Base-by-base conservation (phyloP, 495 filamentous ascomycete genomes). In the Hypoxylon crocopeplum region DNA sequence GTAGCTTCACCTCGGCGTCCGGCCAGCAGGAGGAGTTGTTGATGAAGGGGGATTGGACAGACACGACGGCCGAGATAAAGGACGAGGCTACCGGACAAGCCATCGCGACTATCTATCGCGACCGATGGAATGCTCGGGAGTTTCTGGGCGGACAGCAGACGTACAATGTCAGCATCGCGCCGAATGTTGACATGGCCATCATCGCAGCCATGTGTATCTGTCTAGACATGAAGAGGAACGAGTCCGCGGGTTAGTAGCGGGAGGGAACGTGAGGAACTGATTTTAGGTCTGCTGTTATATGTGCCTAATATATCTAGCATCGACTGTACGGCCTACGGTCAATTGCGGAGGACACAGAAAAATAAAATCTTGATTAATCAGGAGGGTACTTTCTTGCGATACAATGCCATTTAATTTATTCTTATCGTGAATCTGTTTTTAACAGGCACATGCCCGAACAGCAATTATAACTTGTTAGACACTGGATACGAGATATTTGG, bases 191-290 rank as follows among this genome's bases (percentile, higher is more conserved):
- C 49, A 73, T 84, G 61, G 77, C 82, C 3, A 56, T 88, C 21
- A 76, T 88, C 32, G 81, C 75, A 1, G 84, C 84, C 2, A 75
- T 87, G 67, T 85, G 80, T 58, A 83, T 87, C 38, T 81, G 79
- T 44, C 73, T 88, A 49, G 84, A 87, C 41, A 83, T 87, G 75
- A 84, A 80, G 76, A 80, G 82, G 45, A 81, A 84, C 38, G 82
- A 80, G 55, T 25, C 34, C 5, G 13, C 13, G 34, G 34, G 4
- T 27, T 27, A 27, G 24, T n/a, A n/a, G n/a, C n/a, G n/a, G n/a
- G n/a, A n/a, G n/a, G n/a, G n/a, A n/a, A n/a, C n/a, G n/a, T n/a
- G n/a, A n/a, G n/a, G n/a, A n/a, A n/a, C n/a, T n/a, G n/a, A n/a
- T n/a, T n/a, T n/a, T n/a, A n/a, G n/a, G n/a, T n/a, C n/a, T n/a